Evolutionary conservation across 2,329 filamentous ascomycete genomes (phyloP).

Genomic region (Metarhizium sp.): DNA sequence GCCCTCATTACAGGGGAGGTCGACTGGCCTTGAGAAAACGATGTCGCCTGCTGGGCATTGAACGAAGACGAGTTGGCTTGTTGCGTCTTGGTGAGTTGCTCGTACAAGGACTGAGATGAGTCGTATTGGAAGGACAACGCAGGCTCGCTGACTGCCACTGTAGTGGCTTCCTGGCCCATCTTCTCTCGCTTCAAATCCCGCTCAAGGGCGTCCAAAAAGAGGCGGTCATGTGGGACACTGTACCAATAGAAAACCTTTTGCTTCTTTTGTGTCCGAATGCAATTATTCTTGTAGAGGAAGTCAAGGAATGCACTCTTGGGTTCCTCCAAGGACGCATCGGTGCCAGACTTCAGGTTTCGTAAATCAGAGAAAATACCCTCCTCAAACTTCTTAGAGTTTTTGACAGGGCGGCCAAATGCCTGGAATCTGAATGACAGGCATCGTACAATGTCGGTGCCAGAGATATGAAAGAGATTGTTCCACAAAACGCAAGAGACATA

Average conservation of each 20-base stretch:
- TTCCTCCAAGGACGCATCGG: slow-evolving; percentile 95
- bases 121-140: slow-evolving; percentile 98
- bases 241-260: slow-evolving; percentile 99
- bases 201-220: slow-evolving; percentile 96
- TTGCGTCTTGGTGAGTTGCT: slow-evolving; percentile 98
- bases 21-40: slow-evolving; percentile 66
- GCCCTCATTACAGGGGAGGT: slow-evolving; percentile 83
- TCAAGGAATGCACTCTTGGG: slow-evolving; percentile 97
- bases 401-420: slow-evolving; percentile 94
- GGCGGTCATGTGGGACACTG: slow-evolving; percentile 92
- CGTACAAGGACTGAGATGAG: slow-evolving; percentile 96
- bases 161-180: slow-evolving; percentile 97
- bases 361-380: slow-evolving; percentile 98
- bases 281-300: slow-evolving; percentile 99
- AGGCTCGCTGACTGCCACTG: slow-evolving; percentile 91
- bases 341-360: slow-evolving; percentile 95
- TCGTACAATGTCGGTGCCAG: slow-evolving; percentile 95
- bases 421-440: slow-evolving; percentile 97
- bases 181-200: slow-evolving; percentile 97
- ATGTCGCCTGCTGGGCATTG: slow-evolving; percentile 60
- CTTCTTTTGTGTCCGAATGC: slow-evolving; percentile 99
- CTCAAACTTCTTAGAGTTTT: slow-evolving; percentile 99
- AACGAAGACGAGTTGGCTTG: slow-evolving; percentile 98
- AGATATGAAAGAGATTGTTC: slow-evolving; percentile 99
- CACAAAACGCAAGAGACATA: slow-evolving; percentile 98